phyloP scores from a whole-genome alignment of 73 alveolate species.

The Tetrahymena thermophila region DNA sequence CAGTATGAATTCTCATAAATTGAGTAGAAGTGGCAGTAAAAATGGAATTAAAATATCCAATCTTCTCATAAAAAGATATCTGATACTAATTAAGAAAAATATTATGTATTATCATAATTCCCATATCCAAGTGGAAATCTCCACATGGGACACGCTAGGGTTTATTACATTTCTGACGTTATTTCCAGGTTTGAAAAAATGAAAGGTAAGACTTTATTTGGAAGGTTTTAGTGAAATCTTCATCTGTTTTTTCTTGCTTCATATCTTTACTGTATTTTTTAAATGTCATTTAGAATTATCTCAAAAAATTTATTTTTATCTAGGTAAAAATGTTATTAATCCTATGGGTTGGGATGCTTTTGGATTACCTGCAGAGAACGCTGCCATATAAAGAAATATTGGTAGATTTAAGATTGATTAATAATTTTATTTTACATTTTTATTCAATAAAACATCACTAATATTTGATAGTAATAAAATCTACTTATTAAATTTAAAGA shows the following conservation, averaged over 20 bases:
- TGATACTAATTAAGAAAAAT: conserved; percentile 8
- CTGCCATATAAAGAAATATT: conserved; percentile 41
- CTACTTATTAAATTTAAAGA: not conserved
- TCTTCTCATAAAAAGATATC: not conserved
- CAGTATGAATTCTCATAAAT: not conserved
- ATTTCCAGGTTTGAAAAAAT: conserved; percentile 33
- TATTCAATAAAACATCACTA: no score
- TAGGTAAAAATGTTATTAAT: conserved; percentile 54
- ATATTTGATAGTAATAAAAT: not conserved
- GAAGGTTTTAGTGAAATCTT: no score
- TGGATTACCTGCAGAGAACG: conserved; percentile 76
- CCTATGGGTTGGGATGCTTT: conserved; percentile 82
- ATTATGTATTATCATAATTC: conserved; percentile 48
- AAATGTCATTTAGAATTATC: not conserved
- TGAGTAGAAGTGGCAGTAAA: not conserved
- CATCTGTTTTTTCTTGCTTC: not conserved
- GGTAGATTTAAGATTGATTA: not conserved
- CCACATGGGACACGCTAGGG: conserved; percentile 69
- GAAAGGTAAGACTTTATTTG: not conserved
- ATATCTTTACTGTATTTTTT: no score
- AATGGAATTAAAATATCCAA: not conserved
- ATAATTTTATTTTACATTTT: no score
- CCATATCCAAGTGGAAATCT: conserved; percentile 70
- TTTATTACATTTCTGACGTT: conserved; percentile 52
- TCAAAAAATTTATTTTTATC: not conserved